These are phyloP conservation scores for Sporisorium graminicola DNA, from an alignment of 1,284 basidiomycete species.

Conservation along the genomic window DNA sequence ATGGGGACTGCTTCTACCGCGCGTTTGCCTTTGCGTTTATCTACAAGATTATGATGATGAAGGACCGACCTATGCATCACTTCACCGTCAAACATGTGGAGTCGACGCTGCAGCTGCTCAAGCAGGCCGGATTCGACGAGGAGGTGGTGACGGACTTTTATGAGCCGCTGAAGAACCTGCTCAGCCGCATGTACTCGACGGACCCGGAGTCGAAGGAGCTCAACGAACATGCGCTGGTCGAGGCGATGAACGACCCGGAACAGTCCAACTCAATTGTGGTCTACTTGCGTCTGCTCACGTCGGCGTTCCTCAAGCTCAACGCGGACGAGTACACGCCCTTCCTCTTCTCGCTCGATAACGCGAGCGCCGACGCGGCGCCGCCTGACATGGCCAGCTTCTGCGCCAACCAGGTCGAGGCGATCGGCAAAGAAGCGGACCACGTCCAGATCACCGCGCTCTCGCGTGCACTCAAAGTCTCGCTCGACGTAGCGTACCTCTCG, in stretches of 20 bases:
- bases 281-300: constrained; percentile 56
- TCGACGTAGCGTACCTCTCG: constrained; percentile 63
- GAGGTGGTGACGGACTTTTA: constrained; percentile 59
- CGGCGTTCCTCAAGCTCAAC: constrained; percentile 61
- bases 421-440: constrained; percentile 66
- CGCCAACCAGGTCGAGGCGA: constrained; percentile 59
- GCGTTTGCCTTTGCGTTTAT: constrained; percentile 63
- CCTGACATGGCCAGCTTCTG: constrained; percentile 60
- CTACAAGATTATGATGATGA: constrained; percentile 50
- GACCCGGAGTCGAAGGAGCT: constrained; percentile 48
- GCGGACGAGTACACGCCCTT: constrained; percentile 61
- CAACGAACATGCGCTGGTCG: constrained; percentile 44
- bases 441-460: constrained; percentile 64
- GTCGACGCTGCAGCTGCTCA: constrained; percentile 50
- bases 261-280: constrained; percentile 64
- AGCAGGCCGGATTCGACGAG: constrained; percentile 57
- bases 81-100: constrained; percentile 56
- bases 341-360: constrained; percentile 49
- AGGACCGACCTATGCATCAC: constrained; percentile 54
- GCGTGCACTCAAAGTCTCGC: constrained; percentile 50
- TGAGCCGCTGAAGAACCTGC: constrained; percentile 51
- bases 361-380: constrained; percentile 7
- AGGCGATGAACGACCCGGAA: constrained; percentile 62
- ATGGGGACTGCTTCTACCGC: constrained; percentile 67
- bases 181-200: constrained; percentile 49